Base-by-base conservation (phyloP, 2,329 filamentous ascomycete species). In the Fusarium zealandicum region DNA sequence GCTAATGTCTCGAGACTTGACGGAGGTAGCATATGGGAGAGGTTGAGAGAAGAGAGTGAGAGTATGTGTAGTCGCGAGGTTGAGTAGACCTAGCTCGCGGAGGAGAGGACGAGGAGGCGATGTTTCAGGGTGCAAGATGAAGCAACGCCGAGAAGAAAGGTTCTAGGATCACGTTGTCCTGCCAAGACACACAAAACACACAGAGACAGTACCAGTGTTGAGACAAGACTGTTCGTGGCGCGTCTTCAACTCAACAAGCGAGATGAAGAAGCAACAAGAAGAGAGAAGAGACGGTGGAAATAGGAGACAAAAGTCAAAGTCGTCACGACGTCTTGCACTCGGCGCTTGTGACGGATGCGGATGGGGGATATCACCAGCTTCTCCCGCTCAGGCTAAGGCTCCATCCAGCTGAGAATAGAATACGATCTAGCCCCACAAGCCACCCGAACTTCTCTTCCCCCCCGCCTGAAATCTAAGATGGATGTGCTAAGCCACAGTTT, bases 1-100 rank as follows among this genome's bases (percentile, higher is more conserved):
- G 56, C 35, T 43, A 59, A 41, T 37, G 57, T 27, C 38, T 57
- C 61, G 53, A 64, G 56, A 31, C 56, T 57, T 9, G 61, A 14
- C 22, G 67, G 63, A 30, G 66, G 63, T 22, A 56, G 66, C 66
- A 68, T 68, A 36, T 50, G 59, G 47, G 25, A 30, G 36, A 50
- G 20, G 30, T 17, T 13, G 25, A 35, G 27, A 55, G n/a, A 22
- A 37, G 12, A 25, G 32, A 30, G 35, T 17, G 11, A 20, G 28
- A 14, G 38, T 20, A 20, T 13, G 5, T 12, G 31, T 32, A 20
- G 5, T 8, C 14, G 36, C 40, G 59, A n/a, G 17, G 53, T 48
- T 41, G 54, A 61, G 39, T 48, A 59, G 40, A 43, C 50, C 35
- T 49, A 25, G 39, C 16, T 42, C 45, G 44, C 59, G 58, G 31